Conservation (phyloP, 805 yeast genomes). For the Candida dajiaensis region DNA sequence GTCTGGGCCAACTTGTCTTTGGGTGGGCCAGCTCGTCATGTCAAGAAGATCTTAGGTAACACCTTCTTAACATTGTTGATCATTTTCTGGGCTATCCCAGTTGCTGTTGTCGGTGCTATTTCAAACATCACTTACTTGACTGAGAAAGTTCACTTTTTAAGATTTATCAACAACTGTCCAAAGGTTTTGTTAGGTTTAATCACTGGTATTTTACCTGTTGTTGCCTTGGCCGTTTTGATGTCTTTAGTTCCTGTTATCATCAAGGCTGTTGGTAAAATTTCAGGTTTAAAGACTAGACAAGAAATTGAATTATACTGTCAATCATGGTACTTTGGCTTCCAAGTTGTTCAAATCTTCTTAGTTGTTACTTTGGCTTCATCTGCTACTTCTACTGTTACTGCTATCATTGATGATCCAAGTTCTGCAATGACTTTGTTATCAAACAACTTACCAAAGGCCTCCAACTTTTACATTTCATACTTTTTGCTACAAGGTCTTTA, state of each 20-base stretch:
- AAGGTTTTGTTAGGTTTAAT: conserved; percentile 66
- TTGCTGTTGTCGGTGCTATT: conserved; percentile 92
- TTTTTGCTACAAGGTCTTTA: conserved; percentile 78
- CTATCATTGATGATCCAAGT: conserved; percentile 53
- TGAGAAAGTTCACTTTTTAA: conserved; percentile 63
- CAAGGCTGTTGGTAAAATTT: conserved; percentile 63
- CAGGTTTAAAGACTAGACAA: conserved; percentile 69
- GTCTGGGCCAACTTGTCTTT: conserved; percentile 74
- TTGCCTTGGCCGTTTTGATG: conserved; percentile 78
- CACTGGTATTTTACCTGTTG: conserved; percentile 82
- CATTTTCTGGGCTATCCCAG: conserved; percentile 94
- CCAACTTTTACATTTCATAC: conserved; percentile 81
- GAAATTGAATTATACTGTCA: conserved; percentile 79
- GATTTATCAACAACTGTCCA: conserved; percentile 75
- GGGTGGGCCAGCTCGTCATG: conserved; percentile 48
- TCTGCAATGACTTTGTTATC: conserved; percentile 55
- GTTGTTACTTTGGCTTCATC: conserved; percentile 69
- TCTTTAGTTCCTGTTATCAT: conserved; percentile 81
- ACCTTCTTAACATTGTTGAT: conserved; percentile 61
- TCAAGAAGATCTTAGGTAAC: conserved; percentile 53
- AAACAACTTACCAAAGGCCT: conserved; percentile 63
- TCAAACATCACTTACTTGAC: conserved; percentile 80
- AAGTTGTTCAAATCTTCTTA: conserved; percentile 69
- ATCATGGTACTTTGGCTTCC: conserved; percentile 84
- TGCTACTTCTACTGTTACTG: conserved; percentile 60